Percentiles rank a stretch among this genome's conserved stretches.
These are phyloP conservation scores for Candida maltosa DNA, from an alignment of 805 yeast species.

Conservation along the genomic window DNA sequence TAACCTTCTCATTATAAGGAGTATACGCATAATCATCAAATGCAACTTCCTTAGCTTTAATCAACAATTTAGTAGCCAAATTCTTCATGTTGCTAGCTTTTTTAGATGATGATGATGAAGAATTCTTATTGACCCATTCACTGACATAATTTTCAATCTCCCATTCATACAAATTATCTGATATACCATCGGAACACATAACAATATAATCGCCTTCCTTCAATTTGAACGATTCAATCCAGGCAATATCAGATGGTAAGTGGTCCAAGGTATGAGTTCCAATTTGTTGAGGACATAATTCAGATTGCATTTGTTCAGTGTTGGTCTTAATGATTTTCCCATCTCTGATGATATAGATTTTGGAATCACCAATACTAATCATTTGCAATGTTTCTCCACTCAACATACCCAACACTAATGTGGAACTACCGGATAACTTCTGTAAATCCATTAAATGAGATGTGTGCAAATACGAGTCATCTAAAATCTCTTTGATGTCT, in stretches of 20 bases:
- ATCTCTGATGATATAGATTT: slow-evolving; percentile 45
- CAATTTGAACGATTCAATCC: slow-evolving; percentile 40
- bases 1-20: slow-evolving; percentile 52
- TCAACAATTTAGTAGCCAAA: slow-evolving; percentile 38
- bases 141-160: slow-evolving; percentile 41
- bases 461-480: slow-evolving; percentile 46
- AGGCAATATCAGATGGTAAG: slow-evolving; percentile 47
- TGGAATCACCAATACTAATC: slow-evolving; percentile 53
- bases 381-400: slow-evolving; percentile 45
- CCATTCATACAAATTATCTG: slow-evolving; percentile 49
- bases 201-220: slow-evolving; percentile 41
- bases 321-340: slow-evolving; percentile 41
- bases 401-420: slow-evolving; percentile 46
- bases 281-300: slow-evolving; percentile 51
- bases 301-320: slow-evolving; percentile 44
- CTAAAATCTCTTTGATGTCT: slow-evolving; percentile 42
- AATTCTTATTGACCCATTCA: slow-evolving; percentile 22
- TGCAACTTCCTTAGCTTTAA: slow-evolving; percentile 46
- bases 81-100: slow-evolving; percentile 31
- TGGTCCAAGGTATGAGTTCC: slow-evolving; percentile 46
- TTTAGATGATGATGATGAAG: too few species aligned
- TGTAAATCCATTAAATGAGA: slow-evolving; percentile 50
- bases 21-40: slow-evolving; percentile 51
- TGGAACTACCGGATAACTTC: slow-evolving; percentile 46
- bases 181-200: slow-evolving; percentile 52